A percentile compares a stretch with the other conserved stretches of the same genome.
phyloP scores from a whole-genome alignment of 1,284 basidiomycete genomes.

The Fomitopsis betulina region DNA sequence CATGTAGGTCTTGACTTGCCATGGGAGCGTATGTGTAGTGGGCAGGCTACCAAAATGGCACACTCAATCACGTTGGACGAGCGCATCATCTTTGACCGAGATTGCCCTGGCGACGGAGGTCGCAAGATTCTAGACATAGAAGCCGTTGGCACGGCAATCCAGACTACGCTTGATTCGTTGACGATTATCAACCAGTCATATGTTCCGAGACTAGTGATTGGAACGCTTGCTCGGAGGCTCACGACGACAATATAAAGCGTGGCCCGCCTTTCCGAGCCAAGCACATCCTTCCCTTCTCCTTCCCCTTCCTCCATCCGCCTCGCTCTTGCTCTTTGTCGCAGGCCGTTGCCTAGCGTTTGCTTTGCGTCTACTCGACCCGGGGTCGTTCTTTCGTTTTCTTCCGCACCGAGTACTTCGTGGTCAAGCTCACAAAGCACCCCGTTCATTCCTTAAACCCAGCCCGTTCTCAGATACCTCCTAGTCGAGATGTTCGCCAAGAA shows the following conservation, averaged over 20 bases:
- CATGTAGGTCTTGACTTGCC: no score
- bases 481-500: conserved; percentile 28
- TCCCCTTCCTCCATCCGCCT: conserved; percentile 8
- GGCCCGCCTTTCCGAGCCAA: neutral
- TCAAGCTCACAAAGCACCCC: conserved; percentile 22
- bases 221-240: neutral
- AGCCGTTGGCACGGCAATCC: conserved; percentile 7
- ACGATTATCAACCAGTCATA: conserved; percentile 1
- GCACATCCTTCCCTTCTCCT: conserved; percentile 1
- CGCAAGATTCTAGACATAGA: neutral
- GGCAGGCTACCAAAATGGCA: neutral
- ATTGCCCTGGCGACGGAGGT: conserved; percentile 3
- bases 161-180: conserved; percentile 1
- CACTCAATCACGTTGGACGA: neutral
- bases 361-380: conserved; percentile 29
- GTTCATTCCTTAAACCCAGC: conserved; percentile 21
- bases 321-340: conserved; percentile 20
- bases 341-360: conserved; percentile 27
- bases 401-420: conserved; percentile 10
- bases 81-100: neutral
- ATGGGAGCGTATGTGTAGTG: neutral
- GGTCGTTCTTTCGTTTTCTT: conserved; percentile 25
- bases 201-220: neutral
- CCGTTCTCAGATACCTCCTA: conserved; percentile 15
- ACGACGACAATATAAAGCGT: conserved; percentile 1